Conservation (phyloP, 495 filamentous ascomycete species). For the Annulohypoxylon bovei region DNA sequence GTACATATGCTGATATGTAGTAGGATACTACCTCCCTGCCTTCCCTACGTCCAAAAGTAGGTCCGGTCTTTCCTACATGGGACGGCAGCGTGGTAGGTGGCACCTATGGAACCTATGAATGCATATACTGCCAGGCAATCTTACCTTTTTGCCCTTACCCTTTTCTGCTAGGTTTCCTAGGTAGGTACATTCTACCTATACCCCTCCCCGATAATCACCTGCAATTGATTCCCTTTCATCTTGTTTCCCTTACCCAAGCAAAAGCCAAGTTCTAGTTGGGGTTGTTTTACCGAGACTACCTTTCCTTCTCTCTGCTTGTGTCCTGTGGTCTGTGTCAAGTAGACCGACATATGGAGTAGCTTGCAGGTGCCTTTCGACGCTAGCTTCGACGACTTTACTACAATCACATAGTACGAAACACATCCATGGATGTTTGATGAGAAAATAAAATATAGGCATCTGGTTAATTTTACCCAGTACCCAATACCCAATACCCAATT, state of each 20-base stretch:
- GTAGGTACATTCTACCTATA: background rate
- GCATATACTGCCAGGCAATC: background rate
- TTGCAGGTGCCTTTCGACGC: conserved; percentile 2
- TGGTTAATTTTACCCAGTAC: background rate
- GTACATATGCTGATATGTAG: background rate
- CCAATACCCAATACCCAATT: no score
- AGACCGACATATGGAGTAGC: conserved; percentile 10
- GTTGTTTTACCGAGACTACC: background rate
- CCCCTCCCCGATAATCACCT: background rate
- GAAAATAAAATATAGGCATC: background rate
- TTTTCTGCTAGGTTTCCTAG: background rate
- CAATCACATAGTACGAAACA: conserved; percentile 13
- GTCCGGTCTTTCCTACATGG: background rate
- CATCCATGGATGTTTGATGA: background rate
- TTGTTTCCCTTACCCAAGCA: background rate
- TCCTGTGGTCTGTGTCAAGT: no score
- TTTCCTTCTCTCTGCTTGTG: conserved; percentile 11
- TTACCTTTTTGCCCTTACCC: background rate
- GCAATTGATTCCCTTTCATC: background rate
- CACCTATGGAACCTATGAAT: background rate
- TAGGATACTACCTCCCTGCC: background rate
- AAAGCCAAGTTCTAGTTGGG: background rate
- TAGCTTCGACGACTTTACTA: conserved; percentile 12
- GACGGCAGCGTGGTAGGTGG: background rate
- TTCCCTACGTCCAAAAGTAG: background rate